phyloP scores from a whole-genome alignment of 768 basidiomycete genomes.

The Naganishia vaughanmartiniae region DNA sequence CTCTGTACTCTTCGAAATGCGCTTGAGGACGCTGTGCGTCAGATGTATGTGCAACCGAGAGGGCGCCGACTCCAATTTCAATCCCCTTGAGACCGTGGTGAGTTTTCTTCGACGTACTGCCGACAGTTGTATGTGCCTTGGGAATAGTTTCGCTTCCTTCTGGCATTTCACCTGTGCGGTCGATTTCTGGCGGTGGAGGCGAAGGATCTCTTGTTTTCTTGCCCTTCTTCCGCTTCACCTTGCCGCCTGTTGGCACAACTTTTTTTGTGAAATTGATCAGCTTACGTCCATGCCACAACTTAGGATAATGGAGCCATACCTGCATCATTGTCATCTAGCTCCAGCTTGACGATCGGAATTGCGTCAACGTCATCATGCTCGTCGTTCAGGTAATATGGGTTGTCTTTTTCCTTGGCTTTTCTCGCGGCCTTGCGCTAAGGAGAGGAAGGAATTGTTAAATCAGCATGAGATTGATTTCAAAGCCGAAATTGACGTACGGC shows the following conservation, averaged over 20 bases:
- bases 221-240: not conserved
- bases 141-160: slow-evolving; percentile 50
- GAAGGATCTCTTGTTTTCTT: slow-evolving; percentile 3
- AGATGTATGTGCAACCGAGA: not conserved
- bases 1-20: slow-evolving; percentile 23
- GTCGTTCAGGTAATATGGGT: slow-evolving; percentile 87
- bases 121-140: not conserved
- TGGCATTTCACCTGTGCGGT: slow-evolving; percentile 84
- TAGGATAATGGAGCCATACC: not conserved
- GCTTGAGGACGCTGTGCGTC: not conserved
- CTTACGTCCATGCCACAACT: not conserved
- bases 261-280: not conserved
- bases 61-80: not conserved
- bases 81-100: slow-evolving; percentile 22
- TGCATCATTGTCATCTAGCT: slow-evolving; percentile 49
- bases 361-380: slow-evolving; percentile 47
- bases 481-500: slow-evolving; percentile 56
- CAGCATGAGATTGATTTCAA: not conserved
- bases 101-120: not conserved
- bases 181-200: slow-evolving; percentile 48
- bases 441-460: slow-evolving; percentile 18
- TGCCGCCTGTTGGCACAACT: not conserved
- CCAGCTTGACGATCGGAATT: slow-evolving; percentile 84
- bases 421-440: slow-evolving; percentile 71
- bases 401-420: slow-evolving; percentile 71